phyloP scores from a whole-genome alignment of 2,329 filamentous ascomycete species.

The Blumeriella jaapii region DNA sequence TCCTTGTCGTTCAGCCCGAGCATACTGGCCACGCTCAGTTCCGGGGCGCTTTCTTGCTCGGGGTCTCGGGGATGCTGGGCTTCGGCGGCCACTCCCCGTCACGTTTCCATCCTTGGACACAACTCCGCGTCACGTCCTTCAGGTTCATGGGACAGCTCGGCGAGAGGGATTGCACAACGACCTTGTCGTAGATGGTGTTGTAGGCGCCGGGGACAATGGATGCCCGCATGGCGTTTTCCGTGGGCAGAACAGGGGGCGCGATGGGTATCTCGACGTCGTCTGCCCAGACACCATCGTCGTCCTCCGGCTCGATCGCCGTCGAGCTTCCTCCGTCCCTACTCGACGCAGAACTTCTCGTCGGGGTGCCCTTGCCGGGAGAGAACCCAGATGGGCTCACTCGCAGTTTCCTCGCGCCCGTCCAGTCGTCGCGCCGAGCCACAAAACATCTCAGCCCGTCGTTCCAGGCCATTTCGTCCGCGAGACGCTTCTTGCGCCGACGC shows the following conservation, averaged over 20 bases:
- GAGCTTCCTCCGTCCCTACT: conserved; percentile 17
- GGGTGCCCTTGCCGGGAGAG: conserved; percentile 32
- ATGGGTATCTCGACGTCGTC: conserved; percentile 45
- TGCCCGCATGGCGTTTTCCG: conserved; percentile 63
- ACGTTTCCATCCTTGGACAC: conserved; percentile 84
- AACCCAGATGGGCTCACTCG: neutral
- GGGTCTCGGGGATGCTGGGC: conserved; percentile 33
- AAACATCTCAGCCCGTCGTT: conserved; percentile 78
- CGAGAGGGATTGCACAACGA: conserved; percentile 67
- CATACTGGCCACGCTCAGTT: conserved; percentile 22
- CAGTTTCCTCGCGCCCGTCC: conserved; percentile 62
- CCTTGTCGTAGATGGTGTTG: conserved; percentile 77
- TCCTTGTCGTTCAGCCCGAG: conserved; percentile 19
- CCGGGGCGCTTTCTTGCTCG: conserved; percentile 18
- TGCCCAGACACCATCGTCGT: conserved; percentile 20
- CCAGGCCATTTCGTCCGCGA: conserved; percentile 58
- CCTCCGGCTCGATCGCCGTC: conserved; percentile 17
- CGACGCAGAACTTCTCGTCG: conserved; percentile 28
- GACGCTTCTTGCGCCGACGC: conserved; percentile 34
- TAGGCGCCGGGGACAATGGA: conserved; percentile 67
- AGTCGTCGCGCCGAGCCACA: conserved; percentile 64
- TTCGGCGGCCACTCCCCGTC: conserved; percentile 87
- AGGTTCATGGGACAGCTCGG: conserved; percentile 86
- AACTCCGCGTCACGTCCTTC: conserved; percentile 63
- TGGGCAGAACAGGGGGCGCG: conserved; percentile 59